phyloP scores from a whole-genome alignment of 352 stramenopile genomes.

The Halophytophthora polymorphica region DNA sequence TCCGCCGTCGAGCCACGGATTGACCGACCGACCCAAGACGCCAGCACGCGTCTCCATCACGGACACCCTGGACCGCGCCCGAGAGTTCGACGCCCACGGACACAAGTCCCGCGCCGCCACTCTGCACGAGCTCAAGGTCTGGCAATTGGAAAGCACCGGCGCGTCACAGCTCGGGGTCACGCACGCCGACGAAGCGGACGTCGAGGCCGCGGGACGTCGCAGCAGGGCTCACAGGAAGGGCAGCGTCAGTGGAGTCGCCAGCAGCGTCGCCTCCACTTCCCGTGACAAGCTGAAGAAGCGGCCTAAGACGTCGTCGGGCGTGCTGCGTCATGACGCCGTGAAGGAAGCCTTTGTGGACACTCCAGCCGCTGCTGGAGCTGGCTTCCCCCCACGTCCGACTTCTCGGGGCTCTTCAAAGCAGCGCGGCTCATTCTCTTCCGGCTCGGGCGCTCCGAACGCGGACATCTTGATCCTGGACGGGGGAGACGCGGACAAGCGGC shows the following conservation, averaged over 20 bases:
- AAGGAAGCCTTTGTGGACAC: slow-evolving; percentile 58
- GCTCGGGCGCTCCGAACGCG: slow-evolving; percentile 15
- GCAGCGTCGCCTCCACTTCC: neutral
- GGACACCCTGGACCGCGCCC: slow-evolving; percentile 67
- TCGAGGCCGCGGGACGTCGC: slow-evolving; percentile 5
- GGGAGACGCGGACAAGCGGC: slow-evolving; percentile 34
- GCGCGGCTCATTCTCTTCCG: slow-evolving; percentile 5
- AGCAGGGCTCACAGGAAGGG: slow-evolving; percentile 23
- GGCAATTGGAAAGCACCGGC: slow-evolving; percentile 56
- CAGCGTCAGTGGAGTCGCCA: slow-evolving; percentile 16
- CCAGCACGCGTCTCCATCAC: slow-evolving; percentile 71
- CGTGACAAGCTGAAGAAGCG: slow-evolving; percentile 24
- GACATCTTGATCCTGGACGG: slow-evolving; percentile 65
- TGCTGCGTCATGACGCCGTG: slow-evolving; percentile 32
- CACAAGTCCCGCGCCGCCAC: slow-evolving; percentile 64
- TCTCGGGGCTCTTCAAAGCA: slow-evolving; percentile 18
- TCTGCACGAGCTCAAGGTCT: slow-evolving; percentile 58
- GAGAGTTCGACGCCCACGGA: slow-evolving; percentile 58
- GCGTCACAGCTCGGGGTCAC: slow-evolving; percentile 38
- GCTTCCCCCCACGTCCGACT: slow-evolving; percentile 9
- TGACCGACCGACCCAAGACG: slow-evolving; percentile 45
- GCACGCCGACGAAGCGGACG: slow-evolving; percentile 17
- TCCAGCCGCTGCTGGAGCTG: neutral
- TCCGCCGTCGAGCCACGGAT: slow-evolving; percentile 12
- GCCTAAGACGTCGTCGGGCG: slow-evolving; percentile 52